phyloP scores from a whole-genome alignment of 106 monocot genomes.

The Dendrobium officinale region DNA sequence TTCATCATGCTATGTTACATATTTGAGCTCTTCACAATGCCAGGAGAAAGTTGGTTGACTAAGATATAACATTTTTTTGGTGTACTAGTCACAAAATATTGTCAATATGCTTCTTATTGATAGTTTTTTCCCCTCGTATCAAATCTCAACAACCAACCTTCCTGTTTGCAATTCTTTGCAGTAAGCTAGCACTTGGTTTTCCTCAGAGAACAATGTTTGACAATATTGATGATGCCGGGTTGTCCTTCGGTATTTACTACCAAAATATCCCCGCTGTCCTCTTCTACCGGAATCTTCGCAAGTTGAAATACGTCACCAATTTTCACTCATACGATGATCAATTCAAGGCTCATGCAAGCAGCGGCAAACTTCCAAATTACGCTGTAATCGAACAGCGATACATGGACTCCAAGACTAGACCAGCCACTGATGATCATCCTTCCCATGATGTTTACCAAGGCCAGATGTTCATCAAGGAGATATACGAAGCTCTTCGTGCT shows the following conservation, averaged over 20 bases:
- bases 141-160: too few species aligned
- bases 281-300: constrained; percentile 46
- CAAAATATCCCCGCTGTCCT: constrained; percentile 40
- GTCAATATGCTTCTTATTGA: too few species aligned
- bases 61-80: too few species aligned
- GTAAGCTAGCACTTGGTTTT: constrained; percentile 37
- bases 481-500: constrained; percentile 63
- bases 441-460: constrained; percentile 89
- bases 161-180: not conserved
- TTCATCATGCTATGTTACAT: too few species aligned
- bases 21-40: too few species aligned
- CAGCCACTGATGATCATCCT: constrained; percentile 82
- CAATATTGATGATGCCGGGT: constrained; percentile 32
- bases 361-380: constrained; percentile 66
- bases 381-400: constrained; percentile 79
- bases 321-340: constrained; percentile 36
- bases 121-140: too few species aligned
- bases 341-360: constrained; percentile 42
- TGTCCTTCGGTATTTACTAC: constrained; percentile 41
- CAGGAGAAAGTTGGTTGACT: too few species aligned
- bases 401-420: constrained; percentile 45
- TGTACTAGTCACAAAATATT: too few species aligned
- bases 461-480: constrained; percentile 70
- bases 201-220: constrained; percentile 85
- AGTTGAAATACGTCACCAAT: constrained; percentile 37